Conservation (phyloP, 768 basidiomycete species). For the Suillus americanus region DNA sequence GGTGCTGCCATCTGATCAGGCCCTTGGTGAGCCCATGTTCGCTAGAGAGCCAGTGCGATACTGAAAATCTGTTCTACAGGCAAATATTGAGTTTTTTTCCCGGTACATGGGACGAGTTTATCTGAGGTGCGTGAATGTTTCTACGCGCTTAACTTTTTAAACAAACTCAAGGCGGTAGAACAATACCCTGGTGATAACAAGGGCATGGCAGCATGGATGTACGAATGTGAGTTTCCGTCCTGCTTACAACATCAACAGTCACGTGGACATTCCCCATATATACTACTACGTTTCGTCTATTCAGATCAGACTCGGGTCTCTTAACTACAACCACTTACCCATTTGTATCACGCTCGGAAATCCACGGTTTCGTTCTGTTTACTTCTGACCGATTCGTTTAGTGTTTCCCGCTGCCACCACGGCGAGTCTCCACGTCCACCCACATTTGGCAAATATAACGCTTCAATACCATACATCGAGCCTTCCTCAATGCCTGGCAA, state of each 20-base stretch:
- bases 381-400: too few species aligned
- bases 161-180: slow-evolving; percentile 44
- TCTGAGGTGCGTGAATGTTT: slow-evolving; percentile 50
- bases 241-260: too few species aligned
- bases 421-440: too few species aligned
- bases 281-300: too few species aligned
- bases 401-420: too few species aligned
- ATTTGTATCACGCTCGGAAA: too few species aligned
- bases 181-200: slow-evolving; percentile 84
- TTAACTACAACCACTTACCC: too few species aligned
- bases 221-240: slow-evolving; percentile 56
- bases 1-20: too few species aligned
- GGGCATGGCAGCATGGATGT: slow-evolving; percentile 81
- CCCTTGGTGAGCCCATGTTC: slow-evolving; percentile 14
- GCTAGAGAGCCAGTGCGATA: not conserved
- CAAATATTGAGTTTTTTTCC: too few species aligned
- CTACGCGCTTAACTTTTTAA: not conserved
- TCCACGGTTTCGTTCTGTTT: too few species aligned
- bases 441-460: not conserved
- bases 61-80: slow-evolving; percentile 35
- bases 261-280: too few species aligned
- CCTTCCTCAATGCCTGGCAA: slow-evolving; percentile 68
- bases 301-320: too few species aligned
- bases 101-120: slow-evolving; percentile 80
- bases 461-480: slow-evolving; percentile 53